Evolutionary conservation across 305 asterid species (phyloP).

Genomic region (Plantago lanceolata): DNA sequence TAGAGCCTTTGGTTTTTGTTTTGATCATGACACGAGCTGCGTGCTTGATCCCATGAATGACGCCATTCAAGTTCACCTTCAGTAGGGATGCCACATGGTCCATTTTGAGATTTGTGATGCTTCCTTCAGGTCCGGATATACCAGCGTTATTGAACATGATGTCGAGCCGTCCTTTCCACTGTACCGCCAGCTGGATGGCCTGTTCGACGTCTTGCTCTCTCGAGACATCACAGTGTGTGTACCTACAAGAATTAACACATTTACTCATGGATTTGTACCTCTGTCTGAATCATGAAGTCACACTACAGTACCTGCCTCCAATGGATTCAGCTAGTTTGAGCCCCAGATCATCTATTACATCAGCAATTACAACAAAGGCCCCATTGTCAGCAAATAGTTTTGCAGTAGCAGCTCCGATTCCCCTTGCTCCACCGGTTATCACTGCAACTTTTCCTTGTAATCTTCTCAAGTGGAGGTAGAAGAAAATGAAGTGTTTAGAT

Average conservation of each 20-base stretch:
- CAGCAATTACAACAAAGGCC: slow-evolving; percentile 70
- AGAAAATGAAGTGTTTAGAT: not conserved
- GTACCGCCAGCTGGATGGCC: slow-evolving; percentile 44
- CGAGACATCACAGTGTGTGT: slow-evolving; percentile 71
- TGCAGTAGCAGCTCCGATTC: slow-evolving; percentile 88
- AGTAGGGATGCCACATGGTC: slow-evolving; percentile 41
- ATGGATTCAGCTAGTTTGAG: slow-evolving; percentile 46
- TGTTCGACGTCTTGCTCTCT: slow-evolving; percentile 56
- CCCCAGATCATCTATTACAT: slow-evolving; percentile 59
- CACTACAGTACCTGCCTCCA: slow-evolving; percentile 37
- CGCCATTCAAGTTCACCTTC: slow-evolving; percentile 57
- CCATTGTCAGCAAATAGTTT: slow-evolving; percentile 58
- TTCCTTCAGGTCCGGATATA: slow-evolving; percentile 64
- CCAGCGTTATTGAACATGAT: slow-evolving; percentile 95
- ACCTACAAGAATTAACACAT: slow-evolving; percentile 16
- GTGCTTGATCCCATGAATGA: slow-evolving; percentile 77
- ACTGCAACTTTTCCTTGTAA: slow-evolving; percentile 72
- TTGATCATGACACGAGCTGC: slow-evolving; percentile 73
- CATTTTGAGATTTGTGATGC: slow-evolving; percentile 65
- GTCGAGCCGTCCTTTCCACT: slow-evolving; percentile 77
- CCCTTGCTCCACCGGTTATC: slow-evolving; percentile 87
- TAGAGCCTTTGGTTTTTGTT: slow-evolving; percentile 42
- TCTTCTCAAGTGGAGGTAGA: slow-evolving; percentile 7
- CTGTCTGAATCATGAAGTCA: not conserved
- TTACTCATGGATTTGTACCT: not conserved